Evolutionary conservation across 768 basidiomycete genomes (phyloP).

Genomic region (Candolleomyces aberdarensis): DNA sequence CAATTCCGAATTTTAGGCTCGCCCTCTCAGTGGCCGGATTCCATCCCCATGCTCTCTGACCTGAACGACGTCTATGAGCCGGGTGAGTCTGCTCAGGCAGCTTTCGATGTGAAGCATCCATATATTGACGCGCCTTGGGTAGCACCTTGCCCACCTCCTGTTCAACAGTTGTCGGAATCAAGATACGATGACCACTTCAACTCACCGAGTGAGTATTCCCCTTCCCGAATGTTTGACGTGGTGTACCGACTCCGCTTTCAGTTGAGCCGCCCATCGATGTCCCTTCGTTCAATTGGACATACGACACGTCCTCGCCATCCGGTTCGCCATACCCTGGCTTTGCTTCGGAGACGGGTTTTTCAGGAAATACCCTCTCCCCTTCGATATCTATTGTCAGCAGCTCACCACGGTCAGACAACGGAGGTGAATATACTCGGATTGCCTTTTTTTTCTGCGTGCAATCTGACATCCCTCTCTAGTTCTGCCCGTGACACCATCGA

Average conservation of each 20-base stretch:
- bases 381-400: constrained; percentile 27
- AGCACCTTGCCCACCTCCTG: background rate
- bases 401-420: constrained; percentile 31
- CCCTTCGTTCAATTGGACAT: background rate
- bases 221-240: background rate
- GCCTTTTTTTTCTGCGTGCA: background rate
- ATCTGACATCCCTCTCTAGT: constrained; percentile 14
- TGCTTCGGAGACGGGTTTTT: constrained; percentile 10
- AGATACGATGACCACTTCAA: background rate
- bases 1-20: constrained; percentile 4
- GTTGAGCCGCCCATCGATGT: background rate
- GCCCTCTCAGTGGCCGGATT: constrained; percentile 20
- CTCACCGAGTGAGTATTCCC: background rate
- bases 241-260: background rate
- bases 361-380: constrained; percentile 19
- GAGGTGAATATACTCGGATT: constrained; percentile 20
- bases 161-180: background rate
- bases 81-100: constrained; percentile 11
- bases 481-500: constrained; percentile 24
- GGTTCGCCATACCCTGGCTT: constrained; percentile 7
- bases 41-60: constrained; percentile 21
- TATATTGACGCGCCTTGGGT: background rate
- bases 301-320: constrained; percentile 17
- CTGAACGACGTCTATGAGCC: constrained; percentile 21
- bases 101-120: background rate